These are phyloP conservation scores for Backusella sp. DNA, from an alignment of 192 early-diverging fungal species.

Conservation along the genomic window DNA sequence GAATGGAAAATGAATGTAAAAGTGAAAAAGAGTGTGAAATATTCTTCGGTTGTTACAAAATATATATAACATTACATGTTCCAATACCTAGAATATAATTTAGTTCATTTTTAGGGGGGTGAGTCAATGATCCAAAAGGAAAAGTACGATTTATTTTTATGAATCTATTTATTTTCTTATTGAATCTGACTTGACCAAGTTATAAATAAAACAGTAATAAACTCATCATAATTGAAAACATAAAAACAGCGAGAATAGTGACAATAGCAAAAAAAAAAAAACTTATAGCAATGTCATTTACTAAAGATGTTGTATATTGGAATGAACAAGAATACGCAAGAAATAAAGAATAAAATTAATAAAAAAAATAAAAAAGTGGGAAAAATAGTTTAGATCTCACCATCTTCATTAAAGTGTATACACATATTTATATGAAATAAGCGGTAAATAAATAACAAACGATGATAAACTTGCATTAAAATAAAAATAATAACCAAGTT, in stretches of 20 bases:
- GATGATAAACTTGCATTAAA: constrained; percentile 2
- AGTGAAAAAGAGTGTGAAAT: not conserved
- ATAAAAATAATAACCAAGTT: constrained; percentile 1
- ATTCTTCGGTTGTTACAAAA: not conserved
- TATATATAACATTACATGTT: not conserved
- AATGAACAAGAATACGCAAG: not conserved
- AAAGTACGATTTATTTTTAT: not conserved
- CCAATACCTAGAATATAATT: not conserved
- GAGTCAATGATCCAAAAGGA: not conserved
- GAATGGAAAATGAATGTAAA: not conserved
- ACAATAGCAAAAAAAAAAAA: not conserved
- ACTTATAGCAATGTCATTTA: not conserved
- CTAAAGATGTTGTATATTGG: not conserved
- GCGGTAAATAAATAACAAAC: not conserved
- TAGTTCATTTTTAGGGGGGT: not conserved
- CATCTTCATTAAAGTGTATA: not conserved
- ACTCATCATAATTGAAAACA: not conserved
- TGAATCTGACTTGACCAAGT: not conserved
- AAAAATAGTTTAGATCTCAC: not conserved
- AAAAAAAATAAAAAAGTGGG: not conserved
- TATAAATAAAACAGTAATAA: not conserved
- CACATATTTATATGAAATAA: not conserved
- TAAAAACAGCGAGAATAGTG: not conserved
- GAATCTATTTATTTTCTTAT: not conserved
- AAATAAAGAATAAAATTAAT: not conserved